These are phyloP conservation scores for Candida caryicola DNA, from an alignment of 805 yeast species.

Conservation along the genomic window DNA sequence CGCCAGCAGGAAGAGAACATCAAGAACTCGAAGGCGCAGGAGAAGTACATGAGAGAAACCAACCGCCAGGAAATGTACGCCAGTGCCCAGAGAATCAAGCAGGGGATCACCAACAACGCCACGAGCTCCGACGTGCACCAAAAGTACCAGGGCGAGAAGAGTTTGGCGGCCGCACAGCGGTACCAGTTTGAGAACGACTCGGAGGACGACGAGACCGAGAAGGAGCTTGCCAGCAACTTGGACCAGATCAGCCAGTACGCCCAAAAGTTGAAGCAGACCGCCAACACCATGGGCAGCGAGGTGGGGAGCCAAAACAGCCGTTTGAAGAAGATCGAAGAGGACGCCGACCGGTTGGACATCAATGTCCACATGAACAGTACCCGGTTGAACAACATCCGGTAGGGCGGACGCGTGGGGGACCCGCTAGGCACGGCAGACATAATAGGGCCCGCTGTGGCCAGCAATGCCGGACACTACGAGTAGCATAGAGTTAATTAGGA, in stretches of 20 bases:
- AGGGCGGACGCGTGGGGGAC: no score
- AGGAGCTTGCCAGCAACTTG: slow-evolving; percentile 78
- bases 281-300: slow-evolving; percentile 71
- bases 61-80: slow-evolving; percentile 57
- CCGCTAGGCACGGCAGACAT: no score
- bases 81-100: slow-evolving; percentile 66
- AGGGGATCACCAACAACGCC: slow-evolving; percentile 50
- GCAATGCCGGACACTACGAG: no score
- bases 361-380: slow-evolving; percentile 76
- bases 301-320: slow-evolving; percentile 75
- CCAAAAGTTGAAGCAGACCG: slow-evolving; percentile 67
- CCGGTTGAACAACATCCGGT: slow-evolving; percentile 56
- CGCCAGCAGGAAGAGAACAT: slow-evolving; percentile 71
- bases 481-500: no score
- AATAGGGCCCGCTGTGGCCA: no score
- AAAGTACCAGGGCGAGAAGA: slow-evolving; percentile 51
- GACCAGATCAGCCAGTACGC: slow-evolving; percentile 73
- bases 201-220: slow-evolving; percentile 91
- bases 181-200: slow-evolving; percentile 86
- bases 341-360: slow-evolving; percentile 80
- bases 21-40: slow-evolving; percentile 58
- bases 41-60: slow-evolving; percentile 58
- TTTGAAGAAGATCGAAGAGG: slow-evolving; percentile 72
- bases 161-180: slow-evolving; percentile 57
- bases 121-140: slow-evolving; percentile 34